phyloP scores from a whole-genome alignment of 2,329 filamentous ascomycete genomes.

The Gaeumannomyces tritici region DNA sequence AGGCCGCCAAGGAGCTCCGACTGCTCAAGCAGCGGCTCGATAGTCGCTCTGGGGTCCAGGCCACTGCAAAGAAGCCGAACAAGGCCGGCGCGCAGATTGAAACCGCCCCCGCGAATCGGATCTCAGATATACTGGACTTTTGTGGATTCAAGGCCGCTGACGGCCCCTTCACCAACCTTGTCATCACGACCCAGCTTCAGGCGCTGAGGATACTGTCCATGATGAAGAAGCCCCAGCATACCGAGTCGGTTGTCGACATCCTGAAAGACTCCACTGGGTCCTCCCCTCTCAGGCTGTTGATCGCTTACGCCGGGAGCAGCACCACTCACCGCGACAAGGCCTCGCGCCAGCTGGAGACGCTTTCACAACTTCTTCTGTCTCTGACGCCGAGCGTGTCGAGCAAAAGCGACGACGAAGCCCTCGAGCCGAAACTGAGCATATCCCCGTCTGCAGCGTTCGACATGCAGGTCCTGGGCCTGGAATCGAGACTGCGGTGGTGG shows the following conservation, averaged over 20 bases:
- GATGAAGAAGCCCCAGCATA: constrained; percentile 46
- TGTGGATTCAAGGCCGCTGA: constrained; percentile 27
- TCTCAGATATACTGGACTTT: constrained; percentile 53
- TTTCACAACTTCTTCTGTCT: constrained; percentile 56
- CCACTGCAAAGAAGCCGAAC: constrained; percentile 18
- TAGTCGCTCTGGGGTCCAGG: constrained; percentile 9
- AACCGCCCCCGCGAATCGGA: constrained; percentile 32
- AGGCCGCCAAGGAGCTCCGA: constrained; percentile 59
- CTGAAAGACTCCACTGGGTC: constrained; percentile 41
- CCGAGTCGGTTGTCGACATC: constrained; percentile 47
- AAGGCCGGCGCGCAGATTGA: constrained; percentile 21
- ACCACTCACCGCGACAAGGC: constrained; percentile 44
- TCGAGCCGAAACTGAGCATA: constrained; percentile 43
- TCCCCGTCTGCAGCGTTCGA: constrained; percentile 48
- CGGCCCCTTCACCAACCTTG: constrained; percentile 37
- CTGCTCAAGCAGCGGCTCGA: constrained; percentile 57
- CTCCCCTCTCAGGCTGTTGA: constrained; percentile 50
- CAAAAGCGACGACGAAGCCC: constrained; percentile 48
- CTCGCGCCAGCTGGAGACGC: constrained; percentile 54
- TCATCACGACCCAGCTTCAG: constrained; percentile 57
- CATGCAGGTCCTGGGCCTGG: constrained; percentile 55
- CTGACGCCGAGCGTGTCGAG: constrained; percentile 58
- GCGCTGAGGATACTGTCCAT: constrained; percentile 53
- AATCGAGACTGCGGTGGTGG: constrained; percentile 57
- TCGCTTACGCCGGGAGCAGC: constrained; percentile 30